Evolutionary conservation across 2,329 filamentous ascomycete genomes (phyloP).

Genomic region (Daldinia sp.): DNA sequence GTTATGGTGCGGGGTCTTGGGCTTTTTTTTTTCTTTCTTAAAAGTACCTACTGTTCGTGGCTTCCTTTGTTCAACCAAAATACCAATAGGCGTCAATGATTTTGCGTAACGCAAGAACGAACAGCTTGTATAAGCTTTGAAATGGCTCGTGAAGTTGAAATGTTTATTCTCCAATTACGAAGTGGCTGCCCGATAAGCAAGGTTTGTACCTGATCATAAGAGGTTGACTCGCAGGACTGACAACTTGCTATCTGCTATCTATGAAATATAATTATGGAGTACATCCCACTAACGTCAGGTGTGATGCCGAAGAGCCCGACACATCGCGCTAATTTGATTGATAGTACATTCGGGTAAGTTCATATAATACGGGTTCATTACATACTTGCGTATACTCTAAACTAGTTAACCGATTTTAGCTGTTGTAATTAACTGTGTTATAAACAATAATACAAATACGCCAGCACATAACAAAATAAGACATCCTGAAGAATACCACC

Average conservation of each 20-base stretch:
- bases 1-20: constrained; percentile 30
- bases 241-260: constrained; percentile 15
- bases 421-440: background rate
- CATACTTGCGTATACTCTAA: background rate
- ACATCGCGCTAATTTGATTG: background rate
- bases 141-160: constrained; percentile 24
- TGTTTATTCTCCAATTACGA: constrained; percentile 23
- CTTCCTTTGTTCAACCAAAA: constrained; percentile 24
- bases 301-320: constrained; percentile 10
- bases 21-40: too few relatives aligned
- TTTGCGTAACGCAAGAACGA: constrained; percentile 13
- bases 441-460: background rate
- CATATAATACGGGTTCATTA: background rate
- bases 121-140: constrained; percentile 9
- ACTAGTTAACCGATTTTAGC: background rate
- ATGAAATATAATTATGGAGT: constrained; percentile 29
- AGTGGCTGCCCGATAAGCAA: constrained; percentile 22
- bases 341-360: background rate
- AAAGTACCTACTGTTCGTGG: constrained; percentile 18
- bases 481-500: background rate
- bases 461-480: background rate
- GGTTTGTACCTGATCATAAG: constrained; percentile 11
- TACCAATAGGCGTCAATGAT: constrained; percentile 10
- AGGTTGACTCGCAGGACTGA: too few relatives aligned
- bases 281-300: constrained; percentile 23